These are phyloP conservation scores for Aspergillus uvarum DNA, from an alignment of 2,329 filamentous ascomycete species.

Conservation along the genomic window DNA sequence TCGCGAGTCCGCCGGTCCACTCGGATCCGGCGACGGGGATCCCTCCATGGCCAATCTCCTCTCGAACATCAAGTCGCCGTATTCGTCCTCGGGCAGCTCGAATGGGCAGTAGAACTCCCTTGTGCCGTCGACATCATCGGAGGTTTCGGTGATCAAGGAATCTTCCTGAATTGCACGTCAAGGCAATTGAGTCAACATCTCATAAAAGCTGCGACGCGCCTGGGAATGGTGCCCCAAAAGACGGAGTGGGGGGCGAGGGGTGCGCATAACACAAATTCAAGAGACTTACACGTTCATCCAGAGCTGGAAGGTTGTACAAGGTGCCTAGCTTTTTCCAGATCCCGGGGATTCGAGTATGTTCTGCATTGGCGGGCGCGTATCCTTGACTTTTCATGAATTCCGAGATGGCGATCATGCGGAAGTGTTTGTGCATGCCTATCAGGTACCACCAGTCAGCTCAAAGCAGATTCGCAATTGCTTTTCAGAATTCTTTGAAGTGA, in stretches of 20 bases:
- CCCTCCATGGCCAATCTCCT: constrained; percentile 45
- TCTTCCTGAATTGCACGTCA: constrained; percentile 45
- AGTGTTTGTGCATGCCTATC: constrained; percentile 83
- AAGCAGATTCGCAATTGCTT: background rate
- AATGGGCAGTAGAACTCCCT: constrained; percentile 66
- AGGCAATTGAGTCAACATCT: too few relatives aligned
- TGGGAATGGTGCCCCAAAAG: too few relatives aligned
- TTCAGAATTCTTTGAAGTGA: background rate
- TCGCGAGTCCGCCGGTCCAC: constrained; percentile 37
- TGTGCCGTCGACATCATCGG: constrained; percentile 52
- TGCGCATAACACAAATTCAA: too few relatives aligned
- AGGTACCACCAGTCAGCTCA: background rate
- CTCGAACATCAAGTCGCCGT: constrained; percentile 51
- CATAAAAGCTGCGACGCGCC: too few relatives aligned
- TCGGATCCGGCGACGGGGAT: constrained; percentile 43
- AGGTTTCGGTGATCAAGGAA: constrained; percentile 55
- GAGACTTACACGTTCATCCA: constrained; percentile 76
- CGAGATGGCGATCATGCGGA: constrained; percentile 83
- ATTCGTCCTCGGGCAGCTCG: constrained; percentile 56
- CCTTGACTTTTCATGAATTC: constrained; percentile 78
- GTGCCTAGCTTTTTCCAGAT: constrained; percentile 87
- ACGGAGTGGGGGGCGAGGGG: too few relatives aligned
- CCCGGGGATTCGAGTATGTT: constrained; percentile 82
- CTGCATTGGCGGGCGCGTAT: constrained; percentile 62
- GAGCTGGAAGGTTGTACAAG: constrained; percentile 79